Percentiles rank a stretch among this genome's conserved stretches.
Conservation (phyloP, 306 rosid species). For the Fragaria nilgerrensis region DNA sequence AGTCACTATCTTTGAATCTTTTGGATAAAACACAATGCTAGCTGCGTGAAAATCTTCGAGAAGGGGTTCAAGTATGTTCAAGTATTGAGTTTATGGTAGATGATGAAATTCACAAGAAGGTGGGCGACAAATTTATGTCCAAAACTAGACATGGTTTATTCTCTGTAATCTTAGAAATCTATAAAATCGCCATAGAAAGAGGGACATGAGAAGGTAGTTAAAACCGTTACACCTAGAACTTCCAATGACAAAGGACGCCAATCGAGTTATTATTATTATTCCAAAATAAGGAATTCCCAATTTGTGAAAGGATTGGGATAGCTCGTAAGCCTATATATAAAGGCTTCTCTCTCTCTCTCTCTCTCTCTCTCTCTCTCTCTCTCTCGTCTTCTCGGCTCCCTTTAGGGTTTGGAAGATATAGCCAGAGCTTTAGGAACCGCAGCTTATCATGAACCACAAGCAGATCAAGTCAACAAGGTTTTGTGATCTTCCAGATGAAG, state of each 20-base stretch:
- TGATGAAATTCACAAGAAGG: not conserved
- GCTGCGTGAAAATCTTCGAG: not conserved
- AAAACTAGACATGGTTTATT: not conserved
- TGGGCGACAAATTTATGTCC: not conserved
- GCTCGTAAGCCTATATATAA: too few species aligned
- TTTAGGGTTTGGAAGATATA: too few species aligned
- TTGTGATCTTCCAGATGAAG: not conserved
- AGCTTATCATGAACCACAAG: too few species aligned
- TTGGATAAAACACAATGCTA: not conserved
- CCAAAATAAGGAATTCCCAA: too few species aligned
- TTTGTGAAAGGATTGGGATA: too few species aligned
- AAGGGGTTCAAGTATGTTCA: not conserved
- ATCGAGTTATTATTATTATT: too few species aligned
- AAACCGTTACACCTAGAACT: conserved; percentile 14
- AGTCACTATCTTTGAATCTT: not conserved
- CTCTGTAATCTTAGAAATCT: not conserved
- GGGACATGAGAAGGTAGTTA: conserved; percentile 15
- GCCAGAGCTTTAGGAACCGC: too few species aligned
- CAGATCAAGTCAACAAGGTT: not conserved
- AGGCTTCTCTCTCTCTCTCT: too few species aligned
- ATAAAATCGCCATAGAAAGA: conserved; percentile 3
- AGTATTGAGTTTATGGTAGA: not conserved
- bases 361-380: too few species aligned
- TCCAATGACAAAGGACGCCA: too few species aligned
- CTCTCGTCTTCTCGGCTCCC: too few species aligned